Conservation (phyloP, 2,329 filamentous ascomycete species). For the Diaporthe ampelina region DNA sequence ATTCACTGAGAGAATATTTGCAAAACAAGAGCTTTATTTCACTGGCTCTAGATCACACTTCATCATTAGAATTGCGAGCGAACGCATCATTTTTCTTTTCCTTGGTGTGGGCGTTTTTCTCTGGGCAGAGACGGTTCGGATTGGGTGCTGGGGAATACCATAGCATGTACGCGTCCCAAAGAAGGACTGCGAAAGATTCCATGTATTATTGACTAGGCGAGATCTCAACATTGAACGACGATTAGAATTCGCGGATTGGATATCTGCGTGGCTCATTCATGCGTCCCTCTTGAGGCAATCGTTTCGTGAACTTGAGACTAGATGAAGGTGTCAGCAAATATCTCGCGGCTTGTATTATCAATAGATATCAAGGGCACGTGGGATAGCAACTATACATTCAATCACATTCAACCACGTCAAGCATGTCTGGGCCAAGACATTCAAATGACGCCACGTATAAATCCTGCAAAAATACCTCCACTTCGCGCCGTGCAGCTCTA, state of each 20-base stretch:
- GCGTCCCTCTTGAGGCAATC: neutral
- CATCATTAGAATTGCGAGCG: conserved; percentile 24
- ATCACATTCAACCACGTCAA: neutral
- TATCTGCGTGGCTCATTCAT: neutral
- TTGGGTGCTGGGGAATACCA: conserved; percentile 10
- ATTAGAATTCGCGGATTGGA: conserved; percentile 8
- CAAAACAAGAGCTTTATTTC: neutral
- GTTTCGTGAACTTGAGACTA: neutral
- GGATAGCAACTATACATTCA: neutral
- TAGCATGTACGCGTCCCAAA: conserved; percentile 35
- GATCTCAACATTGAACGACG: conserved; percentile 1
- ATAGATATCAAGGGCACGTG: too few species aligned
- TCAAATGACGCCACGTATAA: neutral
- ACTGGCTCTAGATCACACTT: conserved; percentile 3
- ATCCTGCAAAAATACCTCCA: neutral
- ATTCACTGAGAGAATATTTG: neutral
- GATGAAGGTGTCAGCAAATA: neutral
- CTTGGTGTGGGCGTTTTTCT: conserved; percentile 30
- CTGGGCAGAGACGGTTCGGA: neutral
- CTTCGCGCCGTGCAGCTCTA: neutral
- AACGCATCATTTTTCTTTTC: neutral
- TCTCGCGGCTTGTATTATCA: too few species aligned
- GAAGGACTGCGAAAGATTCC: conserved; percentile 31
- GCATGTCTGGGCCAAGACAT: neutral
- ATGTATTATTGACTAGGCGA: conserved; percentile 21